Evolutionary conservation across 2,329 filamentous ascomycete species (phyloP), one percentile per base, ranked within the genome.

Genomic region (Penicillium verrucosum): DNA sequence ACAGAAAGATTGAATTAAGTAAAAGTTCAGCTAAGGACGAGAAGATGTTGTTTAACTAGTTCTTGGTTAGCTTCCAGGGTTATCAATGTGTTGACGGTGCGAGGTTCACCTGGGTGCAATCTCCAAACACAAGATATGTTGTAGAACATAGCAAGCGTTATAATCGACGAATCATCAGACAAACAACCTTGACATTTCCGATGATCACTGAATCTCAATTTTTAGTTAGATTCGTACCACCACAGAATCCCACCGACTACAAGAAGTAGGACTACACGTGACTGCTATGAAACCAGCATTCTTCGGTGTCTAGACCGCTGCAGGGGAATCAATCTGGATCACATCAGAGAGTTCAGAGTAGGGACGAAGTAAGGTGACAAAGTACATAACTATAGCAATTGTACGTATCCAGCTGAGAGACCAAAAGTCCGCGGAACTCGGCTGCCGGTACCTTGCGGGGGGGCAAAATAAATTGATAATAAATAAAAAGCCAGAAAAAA

Each of bases 341-440:
- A 32, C 40, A 45, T 45, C 27, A 38, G 16, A 56, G 21, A 44
- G 44, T 41, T 12, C 38, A 27, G 9, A 37, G 29, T 12, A 32
- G 11, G 11, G 12, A 32, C 11, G 11, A 32, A 14, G 52, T 32
- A 55, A 55, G 47, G 40, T 21, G 27, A 51, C 10, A 52, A 56
- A 56, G 52, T 51, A 55, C 52, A 18, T 18, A n/a, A n/a, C n/a
- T n/a, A n/a, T 9, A 27, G 23, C 36, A 56, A 45, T 21, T 41
- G 48, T 52, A 52, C 46, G 51, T 49, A 29, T 56, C 54, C 27
- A 45, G 32, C 32, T 37, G 47, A 51, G 32, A 38, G 40, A 41
- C 34, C 48, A 44, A 52, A 38, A 56, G 53, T 56, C 46, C 30
- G 23, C 40, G 25, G 40, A 23, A 46, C 8, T 52, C 21, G 18